A percentile compares a stretch with the other conserved stretches of the same genome.
Evolutionary conservation across 1,284 basidiomycete genomes (phyloP).

Genomic region (Naganishia sp.): DNA sequence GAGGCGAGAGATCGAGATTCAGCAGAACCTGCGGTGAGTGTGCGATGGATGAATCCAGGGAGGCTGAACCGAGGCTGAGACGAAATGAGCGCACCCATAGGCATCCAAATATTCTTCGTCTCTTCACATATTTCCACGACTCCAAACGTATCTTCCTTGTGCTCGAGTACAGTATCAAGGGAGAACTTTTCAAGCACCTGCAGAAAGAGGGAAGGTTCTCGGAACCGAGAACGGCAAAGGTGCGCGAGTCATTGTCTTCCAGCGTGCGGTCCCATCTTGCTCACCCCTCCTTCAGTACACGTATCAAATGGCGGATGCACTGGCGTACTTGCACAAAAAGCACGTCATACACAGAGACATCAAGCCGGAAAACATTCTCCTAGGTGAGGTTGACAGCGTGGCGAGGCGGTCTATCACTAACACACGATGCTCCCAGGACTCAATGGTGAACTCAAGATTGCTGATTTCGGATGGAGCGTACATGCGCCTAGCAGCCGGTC

Average conservation of each 20-base stretch:
- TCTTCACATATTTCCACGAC: conserved; percentile 98
- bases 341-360: conserved; percentile 99
- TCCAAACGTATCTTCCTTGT: conserved; percentile 97
- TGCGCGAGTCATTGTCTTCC: conserved; percentile 48
- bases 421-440: conserved; percentile 54
- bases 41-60: neutral
- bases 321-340: conserved; percentile 88
- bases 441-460: conserved; percentile 97
- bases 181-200: conserved; percentile 94
- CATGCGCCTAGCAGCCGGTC: conserved; percentile 69
- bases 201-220: conserved; percentile 71
- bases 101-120: conserved; percentile 89
- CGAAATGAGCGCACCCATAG: conserved; percentile 49
- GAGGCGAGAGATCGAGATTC: conserved; percentile 96
- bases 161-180: conserved; percentile 93
- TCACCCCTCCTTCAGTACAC: conserved; percentile 65
- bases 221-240: conserved; percentile 72
- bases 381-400: conserved; percentile 58
- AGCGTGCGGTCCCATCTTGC: neutral
- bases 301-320: conserved; percentile 96
- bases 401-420: too few species aligned
- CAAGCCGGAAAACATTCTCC: conserved; percentile 94
- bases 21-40: conserved; percentile 77
- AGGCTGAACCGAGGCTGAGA: neutral
- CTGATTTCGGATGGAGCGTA: conserved; percentile 98